These are phyloP conservation scores for Garcia nutans DNA, from an alignment of 345 rosid species.

Conservation along the genomic window DNA sequence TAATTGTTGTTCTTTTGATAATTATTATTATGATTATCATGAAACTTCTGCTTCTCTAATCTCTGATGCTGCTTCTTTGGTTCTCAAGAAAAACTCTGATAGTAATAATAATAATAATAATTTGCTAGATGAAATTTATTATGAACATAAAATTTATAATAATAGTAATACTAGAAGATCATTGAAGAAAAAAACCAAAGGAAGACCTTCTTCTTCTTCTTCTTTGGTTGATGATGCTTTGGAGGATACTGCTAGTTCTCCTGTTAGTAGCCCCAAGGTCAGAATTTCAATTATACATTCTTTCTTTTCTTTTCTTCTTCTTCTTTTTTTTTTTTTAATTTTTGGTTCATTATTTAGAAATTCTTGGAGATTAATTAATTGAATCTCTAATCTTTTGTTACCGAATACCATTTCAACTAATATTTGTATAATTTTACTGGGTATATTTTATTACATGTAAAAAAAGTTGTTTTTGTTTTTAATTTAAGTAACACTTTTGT, in stretches of 20 bases:
- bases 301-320: background rate
- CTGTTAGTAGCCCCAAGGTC: conserved; percentile 52
- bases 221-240: conserved; percentile 42
- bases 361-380: background rate
- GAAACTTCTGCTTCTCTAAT: conserved; percentile 25
- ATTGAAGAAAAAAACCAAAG: conserved; percentile 37
- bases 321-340: background rate
- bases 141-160: background rate
- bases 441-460: too few species aligned
- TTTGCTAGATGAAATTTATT: background rate
- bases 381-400: too few species aligned
- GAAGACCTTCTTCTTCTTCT: background rate
- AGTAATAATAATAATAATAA: background rate
- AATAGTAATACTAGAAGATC: conserved; percentile 16
- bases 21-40: background rate
- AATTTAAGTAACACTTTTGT: background rate
- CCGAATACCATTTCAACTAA: too few species aligned
- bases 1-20: conserved; percentile 18
- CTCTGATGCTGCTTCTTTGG: conserved; percentile 50
- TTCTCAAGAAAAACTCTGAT: conserved; percentile 12
- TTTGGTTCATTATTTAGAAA: too few species aligned
- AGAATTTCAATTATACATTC: background rate
- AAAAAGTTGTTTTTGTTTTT: too few species aligned
- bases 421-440: too few species aligned
- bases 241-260: conserved; percentile 63